phyloP scores from a whole-genome alignment of 1,284 basidiomycete species.

The Boletellus sp. region DNA sequence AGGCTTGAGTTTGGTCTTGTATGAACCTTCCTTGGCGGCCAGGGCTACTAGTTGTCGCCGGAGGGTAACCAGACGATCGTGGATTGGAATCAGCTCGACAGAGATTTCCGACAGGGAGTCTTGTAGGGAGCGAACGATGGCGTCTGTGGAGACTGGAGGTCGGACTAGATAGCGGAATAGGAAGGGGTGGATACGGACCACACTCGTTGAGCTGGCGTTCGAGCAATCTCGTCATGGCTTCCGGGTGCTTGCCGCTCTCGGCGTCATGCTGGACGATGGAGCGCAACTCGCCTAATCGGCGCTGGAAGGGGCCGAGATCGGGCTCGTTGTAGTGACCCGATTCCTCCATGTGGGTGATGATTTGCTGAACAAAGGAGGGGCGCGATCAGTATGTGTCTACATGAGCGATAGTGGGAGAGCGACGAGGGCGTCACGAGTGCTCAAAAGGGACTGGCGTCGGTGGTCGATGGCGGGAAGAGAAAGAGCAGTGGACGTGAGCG shows the following conservation, averaged over 20 bases:
- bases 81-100: conserved; percentile 84
- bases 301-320: conserved; percentile 83
- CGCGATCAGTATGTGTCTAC: conserved; percentile 28
- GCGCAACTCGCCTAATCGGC: conserved; percentile 75
- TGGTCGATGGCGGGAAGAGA: conserved; percentile 6
- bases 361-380: conserved; percentile 61
- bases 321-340: conserved; percentile 89
- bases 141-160: conserved; percentile 47
- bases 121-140: conserved; percentile 71
- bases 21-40: conserved; percentile 81
- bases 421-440: conserved; percentile 22
- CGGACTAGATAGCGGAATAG: conserved; percentile 7
- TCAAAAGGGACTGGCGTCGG: conserved; percentile 18
- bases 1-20: conserved; percentile 86
- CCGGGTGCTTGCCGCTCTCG: conserved; percentile 80
- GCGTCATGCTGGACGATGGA: conserved; percentile 81
- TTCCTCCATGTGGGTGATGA: conserved; percentile 90
- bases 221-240: conserved; percentile 86
- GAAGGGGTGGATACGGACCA: conserved; percentile 52
- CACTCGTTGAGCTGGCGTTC: conserved; percentile 90
- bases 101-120: conserved; percentile 85
- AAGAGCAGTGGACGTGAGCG: neutral
- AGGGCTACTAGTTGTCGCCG: conserved; percentile 88
- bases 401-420: conserved; percentile 14
- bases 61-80: conserved; percentile 85